These are phyloP conservation scores for Globisporangium okanoganense DNA, from an alignment of 352 stramenopile species.

Conservation along the genomic window DNA sequence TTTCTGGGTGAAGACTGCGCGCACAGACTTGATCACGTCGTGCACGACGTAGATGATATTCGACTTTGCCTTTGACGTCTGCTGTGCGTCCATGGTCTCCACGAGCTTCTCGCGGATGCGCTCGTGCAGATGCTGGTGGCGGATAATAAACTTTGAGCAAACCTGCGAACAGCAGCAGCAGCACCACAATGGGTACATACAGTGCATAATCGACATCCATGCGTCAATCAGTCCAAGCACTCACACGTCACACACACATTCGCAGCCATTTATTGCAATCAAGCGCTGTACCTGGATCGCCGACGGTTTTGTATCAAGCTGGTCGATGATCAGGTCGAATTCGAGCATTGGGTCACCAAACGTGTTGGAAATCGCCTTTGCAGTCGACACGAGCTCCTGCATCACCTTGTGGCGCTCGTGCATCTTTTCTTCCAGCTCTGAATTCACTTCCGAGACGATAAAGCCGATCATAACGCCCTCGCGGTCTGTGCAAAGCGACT, in stretches of 20 bases:
- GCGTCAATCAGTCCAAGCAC: neutral
- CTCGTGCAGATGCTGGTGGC: slow-evolving; percentile 67
- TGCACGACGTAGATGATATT: slow-evolving; percentile 84
- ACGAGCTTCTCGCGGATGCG: slow-evolving; percentile 68
- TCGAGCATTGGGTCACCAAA: slow-evolving; percentile 85
- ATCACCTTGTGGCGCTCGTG: slow-evolving; percentile 74
- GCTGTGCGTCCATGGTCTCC: slow-evolving; percentile 57
- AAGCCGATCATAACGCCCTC: slow-evolving; percentile 85
- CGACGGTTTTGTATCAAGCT: slow-evolving; percentile 81
- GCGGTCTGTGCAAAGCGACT: slow-evolving; percentile 80
- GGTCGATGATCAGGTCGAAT: slow-evolving; percentile 81
- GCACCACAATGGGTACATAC: slow-evolving; percentile 1
- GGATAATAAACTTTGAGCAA: slow-evolving; percentile 82
- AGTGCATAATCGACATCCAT: slow-evolving; percentile 3
- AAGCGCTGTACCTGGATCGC: slow-evolving; percentile 66
- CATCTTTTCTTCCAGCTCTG: slow-evolving; percentile 78
- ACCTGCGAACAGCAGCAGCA: slow-evolving; percentile 54
- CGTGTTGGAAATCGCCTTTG: slow-evolving; percentile 71
- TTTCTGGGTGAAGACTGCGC: slow-evolving; percentile 60
- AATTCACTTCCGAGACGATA: slow-evolving; percentile 85
- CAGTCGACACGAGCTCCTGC: slow-evolving; percentile 69
- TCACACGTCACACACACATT: slow-evolving; percentile 1
- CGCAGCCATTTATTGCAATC: neutral
- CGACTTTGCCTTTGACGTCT: slow-evolving; percentile 58
- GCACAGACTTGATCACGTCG: slow-evolving; percentile 76